Conservation (phyloP, 805 yeast species). For the Huiozyma sinensis region DNA sequence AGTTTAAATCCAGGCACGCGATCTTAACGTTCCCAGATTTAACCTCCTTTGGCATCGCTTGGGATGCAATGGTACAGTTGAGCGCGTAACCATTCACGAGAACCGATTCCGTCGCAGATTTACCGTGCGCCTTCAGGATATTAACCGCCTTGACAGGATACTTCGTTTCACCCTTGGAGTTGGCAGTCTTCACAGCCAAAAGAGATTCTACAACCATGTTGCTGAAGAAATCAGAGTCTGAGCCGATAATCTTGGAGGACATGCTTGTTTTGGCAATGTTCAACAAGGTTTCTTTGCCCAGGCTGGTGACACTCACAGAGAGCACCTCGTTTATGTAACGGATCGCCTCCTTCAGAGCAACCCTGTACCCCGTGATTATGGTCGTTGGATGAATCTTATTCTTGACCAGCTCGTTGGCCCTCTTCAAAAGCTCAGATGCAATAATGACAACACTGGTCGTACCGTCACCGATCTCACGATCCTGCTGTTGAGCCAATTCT, state of each 20-base stretch:
- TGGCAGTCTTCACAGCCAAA: conserved; percentile 86
- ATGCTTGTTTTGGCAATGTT: conserved; percentile 94
- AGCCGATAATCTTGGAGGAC: conserved; percentile 93
- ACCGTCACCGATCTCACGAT: conserved; percentile 97
- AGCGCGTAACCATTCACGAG: conserved; percentile 90
- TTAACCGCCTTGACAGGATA: conserved; percentile 97
- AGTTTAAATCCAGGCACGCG: conserved; percentile 82
- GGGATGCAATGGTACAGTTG: conserved; percentile 94
- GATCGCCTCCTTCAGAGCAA: conserved; percentile 85
- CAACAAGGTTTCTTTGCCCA: conserved; percentile 75
- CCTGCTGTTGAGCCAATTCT: conserved; percentile 97
- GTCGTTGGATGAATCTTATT: conserved; percentile 97
- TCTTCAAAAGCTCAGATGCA: conserved; percentile 81
- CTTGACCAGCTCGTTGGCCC: conserved; percentile 89
- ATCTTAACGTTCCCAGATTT: conserved; percentile 51
- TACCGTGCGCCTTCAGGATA: conserved; percentile 92
- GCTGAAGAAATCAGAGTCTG: conserved; percentile 85
- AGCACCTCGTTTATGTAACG: conserved; percentile 78
- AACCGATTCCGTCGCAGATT: conserved; percentile 76
- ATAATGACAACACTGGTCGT: conserved; percentile 95
- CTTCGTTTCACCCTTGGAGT: conserved; percentile 74
- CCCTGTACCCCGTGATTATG: conserved; percentile 89
- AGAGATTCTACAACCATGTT: conserved; percentile 90
- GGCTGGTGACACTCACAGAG: conserved; percentile 64
- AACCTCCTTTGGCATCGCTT: conserved; percentile 74